A percentile compares a stretch with the other conserved stretches of the same genome.
phyloP scores from a whole-genome alignment of 73 alveolate species.

The Symbiodinium pilosum region DNA sequence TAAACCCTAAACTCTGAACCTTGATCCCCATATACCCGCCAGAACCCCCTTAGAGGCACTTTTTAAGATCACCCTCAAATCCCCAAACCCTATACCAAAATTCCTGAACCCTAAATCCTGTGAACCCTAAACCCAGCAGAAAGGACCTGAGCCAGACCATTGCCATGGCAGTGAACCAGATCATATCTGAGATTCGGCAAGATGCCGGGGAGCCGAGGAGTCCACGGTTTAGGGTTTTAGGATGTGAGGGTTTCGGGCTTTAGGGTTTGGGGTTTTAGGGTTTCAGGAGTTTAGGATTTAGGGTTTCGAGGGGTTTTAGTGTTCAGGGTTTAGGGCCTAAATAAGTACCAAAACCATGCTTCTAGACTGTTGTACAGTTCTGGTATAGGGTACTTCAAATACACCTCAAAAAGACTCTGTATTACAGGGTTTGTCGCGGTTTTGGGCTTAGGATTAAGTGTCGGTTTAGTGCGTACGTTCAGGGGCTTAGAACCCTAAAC shows the following conservation, averaged over 20 bases:
- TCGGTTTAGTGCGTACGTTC: not conserved
- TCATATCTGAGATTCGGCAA: not conserved
- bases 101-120: not conserved
- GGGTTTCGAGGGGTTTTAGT: not conserved
- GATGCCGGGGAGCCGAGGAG: not conserved
- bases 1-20: not conserved
- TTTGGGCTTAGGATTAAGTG: too few species aligned
- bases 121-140: not conserved
- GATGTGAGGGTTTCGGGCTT: not conserved
- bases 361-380: not conserved
- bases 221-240: not conserved
- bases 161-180: not conserved
- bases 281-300: not conserved
- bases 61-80: too few species aligned
- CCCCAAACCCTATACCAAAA: too few species aligned
- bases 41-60: too few species aligned
- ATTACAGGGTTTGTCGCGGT: not conserved
- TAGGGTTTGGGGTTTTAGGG: not conserved
- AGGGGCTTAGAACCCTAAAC: not conserved
- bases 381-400: too few species aligned
- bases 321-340: not conserved
- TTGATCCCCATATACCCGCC: not conserved
- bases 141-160: slow-evolving; percentile 12
- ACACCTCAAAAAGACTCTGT: not conserved
- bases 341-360: not conserved